These are phyloP conservation scores for Ilyonectria mors-panacis DNA, from an alignment of 2,329 filamentous ascomycete genomes.

Conservation along the genomic window DNA sequence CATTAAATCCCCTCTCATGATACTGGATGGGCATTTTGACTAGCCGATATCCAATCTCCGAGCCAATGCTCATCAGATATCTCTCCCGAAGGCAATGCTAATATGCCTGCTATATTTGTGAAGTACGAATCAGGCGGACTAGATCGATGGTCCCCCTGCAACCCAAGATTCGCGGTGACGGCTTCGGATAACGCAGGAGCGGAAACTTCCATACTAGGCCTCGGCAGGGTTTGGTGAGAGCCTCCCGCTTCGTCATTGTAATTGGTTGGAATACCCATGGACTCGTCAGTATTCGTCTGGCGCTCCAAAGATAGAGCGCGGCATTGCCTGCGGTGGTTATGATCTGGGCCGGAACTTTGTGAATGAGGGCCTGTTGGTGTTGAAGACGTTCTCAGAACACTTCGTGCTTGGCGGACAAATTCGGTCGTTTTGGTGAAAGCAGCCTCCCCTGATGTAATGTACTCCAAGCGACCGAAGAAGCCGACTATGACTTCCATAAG, in stretches of 20 bases:
- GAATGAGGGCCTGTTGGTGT: not conserved
- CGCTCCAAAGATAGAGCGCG: not conserved
- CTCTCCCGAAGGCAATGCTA: not conserved
- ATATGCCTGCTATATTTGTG: not conserved
- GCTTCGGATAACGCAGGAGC: no score
- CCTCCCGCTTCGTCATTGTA: not conserved
- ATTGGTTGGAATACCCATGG: not conserved
- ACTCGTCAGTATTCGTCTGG: not conserved
- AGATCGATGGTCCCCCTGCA: not conserved
- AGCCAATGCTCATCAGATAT: not conserved
- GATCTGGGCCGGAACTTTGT: not conserved
- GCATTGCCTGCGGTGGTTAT: not conserved
- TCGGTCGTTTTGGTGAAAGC: conserved; percentile 26
- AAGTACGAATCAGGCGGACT: not conserved
- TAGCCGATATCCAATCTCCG: not conserved
- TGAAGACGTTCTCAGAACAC: not conserved
- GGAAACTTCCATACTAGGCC: not conserved
- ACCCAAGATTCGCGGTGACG: not conserved
- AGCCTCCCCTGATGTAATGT: conserved; percentile 21
- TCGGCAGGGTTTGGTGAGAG: not conserved
- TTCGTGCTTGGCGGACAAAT: conserved; percentile 18
- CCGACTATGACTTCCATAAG: conserved; percentile 24
- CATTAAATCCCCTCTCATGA: not conserved
- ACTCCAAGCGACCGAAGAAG: conserved; percentile 25
- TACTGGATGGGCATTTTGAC: not conserved